These are phyloP conservation scores for Heliamphora pulchella DNA, from an alignment of 179 eudicot genomes.

Conservation along the genomic window DNA sequence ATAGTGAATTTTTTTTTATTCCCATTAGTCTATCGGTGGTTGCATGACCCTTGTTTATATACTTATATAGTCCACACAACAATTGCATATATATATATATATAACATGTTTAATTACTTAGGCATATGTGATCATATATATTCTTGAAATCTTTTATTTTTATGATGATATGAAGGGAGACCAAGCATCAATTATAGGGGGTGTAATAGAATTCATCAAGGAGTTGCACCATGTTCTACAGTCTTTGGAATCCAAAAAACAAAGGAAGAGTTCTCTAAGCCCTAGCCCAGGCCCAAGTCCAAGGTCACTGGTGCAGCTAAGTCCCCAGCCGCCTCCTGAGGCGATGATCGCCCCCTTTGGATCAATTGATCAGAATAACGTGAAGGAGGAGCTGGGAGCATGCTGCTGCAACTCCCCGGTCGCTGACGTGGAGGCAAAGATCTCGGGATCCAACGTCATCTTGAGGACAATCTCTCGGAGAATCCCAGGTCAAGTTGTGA, in stretches of 20 bases:
- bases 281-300: constrained; percentile 68
- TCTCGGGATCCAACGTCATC: constrained; percentile 76
- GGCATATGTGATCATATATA: not conserved
- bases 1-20: too few relatives aligned
- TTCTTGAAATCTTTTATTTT: not conserved
- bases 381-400: constrained; percentile 59
- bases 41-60: too few relatives aligned
- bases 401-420: constrained; percentile 70
- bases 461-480: constrained; percentile 59
- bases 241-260: constrained; percentile 73
- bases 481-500: constrained; percentile 63
- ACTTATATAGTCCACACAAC: too few relatives aligned
- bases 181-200: constrained; percentile 90
- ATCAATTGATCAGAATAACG: not conserved
- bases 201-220: constrained; percentile 78
- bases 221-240: constrained; percentile 82
- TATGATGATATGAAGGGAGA: constrained; percentile 50
- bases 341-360: constrained; percentile 12
- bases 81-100: not conserved
- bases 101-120: too few relatives aligned
- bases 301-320: constrained; percentile 25
- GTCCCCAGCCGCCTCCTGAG: constrained; percentile 23
- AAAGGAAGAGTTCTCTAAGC: constrained; percentile 67
- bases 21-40: too few relatives aligned
- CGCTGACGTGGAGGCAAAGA: constrained; percentile 90